Conservation (phyloP, 441 rosid species). For the Adansonia madagascariensis region DNA sequence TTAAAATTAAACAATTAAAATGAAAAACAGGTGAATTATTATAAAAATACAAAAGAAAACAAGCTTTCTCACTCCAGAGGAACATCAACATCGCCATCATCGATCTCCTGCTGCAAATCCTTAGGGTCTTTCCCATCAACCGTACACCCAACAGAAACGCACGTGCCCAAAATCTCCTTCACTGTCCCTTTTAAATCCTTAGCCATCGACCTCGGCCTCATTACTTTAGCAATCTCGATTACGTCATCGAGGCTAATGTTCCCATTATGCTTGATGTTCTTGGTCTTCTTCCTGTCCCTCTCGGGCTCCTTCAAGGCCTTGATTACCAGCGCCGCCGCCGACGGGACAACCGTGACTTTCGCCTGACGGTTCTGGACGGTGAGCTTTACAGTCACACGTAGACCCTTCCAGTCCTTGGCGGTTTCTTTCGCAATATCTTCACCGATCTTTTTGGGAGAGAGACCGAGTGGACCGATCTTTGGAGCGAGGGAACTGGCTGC, state of each 20-base stretch:
- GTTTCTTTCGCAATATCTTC: constrained; percentile 76
- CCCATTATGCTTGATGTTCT: constrained; percentile 68
- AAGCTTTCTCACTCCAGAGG: constrained; percentile 37
- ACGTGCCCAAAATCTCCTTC: constrained; percentile 67
- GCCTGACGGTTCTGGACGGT: constrained; percentile 75
- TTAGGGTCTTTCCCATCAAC: constrained; percentile 67
- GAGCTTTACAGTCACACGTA: constrained; percentile 68
- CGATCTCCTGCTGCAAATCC: constrained; percentile 60
- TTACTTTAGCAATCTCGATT: constrained; percentile 55
- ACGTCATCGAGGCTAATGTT: constrained; percentile 60
- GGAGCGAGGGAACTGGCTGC: constrained; percentile 70
- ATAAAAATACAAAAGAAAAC: neutral
- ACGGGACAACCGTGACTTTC: constrained; percentile 63
- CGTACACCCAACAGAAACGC: constrained; percentile 72
- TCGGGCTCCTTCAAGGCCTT: constrained; percentile 71
- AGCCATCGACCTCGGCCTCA: constrained; percentile 60
- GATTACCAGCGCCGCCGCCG: constrained; percentile 69
- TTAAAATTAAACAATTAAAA: constrained; percentile 1
- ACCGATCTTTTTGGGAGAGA: constrained; percentile 65
- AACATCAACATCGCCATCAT: constrained; percentile 50
- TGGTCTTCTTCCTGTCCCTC: constrained; percentile 63
- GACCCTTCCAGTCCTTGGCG: constrained; percentile 79
- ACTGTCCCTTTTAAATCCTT: constrained; percentile 59
- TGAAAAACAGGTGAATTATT: neutral
- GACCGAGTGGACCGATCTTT: constrained; percentile 68